Conservation (phyloP, 371 early-diverging fungal genomes). For the Homolaphlyctis polyrhiza region DNA sequence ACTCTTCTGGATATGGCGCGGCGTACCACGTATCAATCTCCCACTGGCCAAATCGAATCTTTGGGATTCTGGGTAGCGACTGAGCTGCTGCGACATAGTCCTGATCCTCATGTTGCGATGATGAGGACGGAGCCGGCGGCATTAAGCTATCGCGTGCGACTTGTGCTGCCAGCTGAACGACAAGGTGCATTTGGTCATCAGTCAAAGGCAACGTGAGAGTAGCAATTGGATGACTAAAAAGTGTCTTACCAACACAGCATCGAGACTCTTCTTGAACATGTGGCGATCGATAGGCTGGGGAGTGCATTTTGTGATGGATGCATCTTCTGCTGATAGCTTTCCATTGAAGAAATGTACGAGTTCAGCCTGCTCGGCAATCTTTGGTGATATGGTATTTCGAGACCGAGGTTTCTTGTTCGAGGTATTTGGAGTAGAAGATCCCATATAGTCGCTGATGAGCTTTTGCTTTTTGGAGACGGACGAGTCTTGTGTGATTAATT, state of each 20-base stretch:
- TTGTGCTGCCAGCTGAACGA: not conserved
- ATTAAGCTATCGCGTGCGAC: not conserved
- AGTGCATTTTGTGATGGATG: conserved; percentile 45
- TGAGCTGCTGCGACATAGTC: conserved; percentile 6
- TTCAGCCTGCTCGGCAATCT: too few relatives aligned
- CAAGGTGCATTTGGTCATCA: not conserved
- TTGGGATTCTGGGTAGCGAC: conserved; percentile 45
- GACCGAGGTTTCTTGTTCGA: too few relatives aligned
- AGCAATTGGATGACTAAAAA: too few relatives aligned
- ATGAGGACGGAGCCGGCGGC: not conserved
- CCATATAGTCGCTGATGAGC: too few relatives aligned
- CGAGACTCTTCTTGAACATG: conserved; percentile 41
- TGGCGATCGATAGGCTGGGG: conserved; percentile 47
- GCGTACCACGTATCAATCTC: conserved; percentile 95
- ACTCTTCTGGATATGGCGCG: conserved; percentile 98
- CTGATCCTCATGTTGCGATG: not conserved
- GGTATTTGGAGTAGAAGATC: too few relatives aligned
- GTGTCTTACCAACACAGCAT: conserved; percentile 37
- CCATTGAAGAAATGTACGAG: conserved; percentile 43
- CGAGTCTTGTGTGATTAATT: too few relatives aligned
- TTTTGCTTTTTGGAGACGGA: too few relatives aligned
- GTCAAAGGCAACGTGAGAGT: not conserved
- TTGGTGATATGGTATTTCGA: too few relatives aligned
- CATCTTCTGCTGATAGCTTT: conserved; percentile 49
- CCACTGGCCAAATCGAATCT: conserved; percentile 76